A percentile compares a stretch with the other conserved stretches of the same genome.
Evolutionary conservation across 2,329 filamentous ascomycete genomes (phyloP).

Genomic region (Pezicula carpinea): DNA sequence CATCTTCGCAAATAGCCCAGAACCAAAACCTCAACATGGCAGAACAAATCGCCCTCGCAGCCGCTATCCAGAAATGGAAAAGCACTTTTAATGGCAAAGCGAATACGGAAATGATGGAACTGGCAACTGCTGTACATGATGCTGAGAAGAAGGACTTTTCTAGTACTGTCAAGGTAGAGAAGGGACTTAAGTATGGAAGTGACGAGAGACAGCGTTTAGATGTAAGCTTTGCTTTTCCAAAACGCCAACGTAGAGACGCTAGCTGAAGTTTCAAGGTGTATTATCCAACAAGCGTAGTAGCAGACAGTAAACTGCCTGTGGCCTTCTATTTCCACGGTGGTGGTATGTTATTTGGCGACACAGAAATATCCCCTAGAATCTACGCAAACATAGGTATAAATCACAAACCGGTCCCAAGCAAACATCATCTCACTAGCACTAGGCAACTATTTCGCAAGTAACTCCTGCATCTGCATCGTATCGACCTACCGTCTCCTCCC

Average conservation of each 20-base stretch:
- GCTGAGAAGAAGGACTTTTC: constrained; percentile 1
- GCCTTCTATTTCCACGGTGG: constrained; percentile 1
- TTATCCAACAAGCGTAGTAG: background rate
- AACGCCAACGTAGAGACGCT: background rate
- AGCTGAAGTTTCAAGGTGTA: background rate
- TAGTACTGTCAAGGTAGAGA: background rate
- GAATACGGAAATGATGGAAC: background rate
- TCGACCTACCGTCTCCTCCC: background rate
- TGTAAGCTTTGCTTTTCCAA: background rate
- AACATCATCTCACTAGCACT: too few relatives aligned
- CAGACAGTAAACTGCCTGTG: background rate
- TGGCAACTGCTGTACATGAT: background rate
- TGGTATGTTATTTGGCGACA: background rate
- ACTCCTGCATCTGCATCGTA: background rate
- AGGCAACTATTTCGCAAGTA: constrained; percentile 3
- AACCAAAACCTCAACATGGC: background rate
- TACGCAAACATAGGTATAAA: constrained; percentile 1
- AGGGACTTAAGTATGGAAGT: constrained; percentile 1
- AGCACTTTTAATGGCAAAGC: background rate
- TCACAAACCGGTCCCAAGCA: too few relatives aligned
- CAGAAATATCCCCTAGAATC: background rate
- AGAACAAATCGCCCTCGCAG: background rate
- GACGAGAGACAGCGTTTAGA: constrained; percentile 1
- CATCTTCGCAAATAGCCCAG: background rate
- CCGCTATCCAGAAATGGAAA: constrained; percentile 3